A percentile compares a stretch with the other conserved stretches of the same genome.
These are phyloP conservation scores for Papilionanthe hybrid DNA, from an alignment of 116 monocot species.

Conservation along the genomic window DNA sequence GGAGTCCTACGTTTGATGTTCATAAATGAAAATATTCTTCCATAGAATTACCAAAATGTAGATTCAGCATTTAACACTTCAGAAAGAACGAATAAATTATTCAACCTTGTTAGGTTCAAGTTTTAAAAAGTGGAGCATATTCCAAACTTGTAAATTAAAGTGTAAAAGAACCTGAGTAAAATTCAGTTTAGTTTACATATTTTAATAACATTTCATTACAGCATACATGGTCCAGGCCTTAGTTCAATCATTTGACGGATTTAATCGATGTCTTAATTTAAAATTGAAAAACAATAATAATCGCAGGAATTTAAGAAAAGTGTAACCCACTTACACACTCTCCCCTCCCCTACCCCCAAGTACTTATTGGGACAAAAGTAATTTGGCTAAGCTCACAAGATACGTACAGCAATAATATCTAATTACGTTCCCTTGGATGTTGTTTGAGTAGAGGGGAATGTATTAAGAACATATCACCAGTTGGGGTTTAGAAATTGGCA, in stretches of 20 bases:
- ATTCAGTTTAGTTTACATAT: not conserved
- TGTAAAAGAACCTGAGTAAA: not conserved
- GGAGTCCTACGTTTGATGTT: not conserved
- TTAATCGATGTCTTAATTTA: not conserved
- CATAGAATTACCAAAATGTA: not conserved
- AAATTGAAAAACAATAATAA: not conserved
- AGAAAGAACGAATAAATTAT: not conserved
- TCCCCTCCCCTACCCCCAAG: not conserved
- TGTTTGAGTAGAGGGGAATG: not conserved
- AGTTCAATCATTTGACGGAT: not conserved
- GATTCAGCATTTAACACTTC: not conserved
- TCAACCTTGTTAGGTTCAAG: not conserved
- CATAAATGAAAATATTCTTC: not conserved
- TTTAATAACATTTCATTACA: not conserved
- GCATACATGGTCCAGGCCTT: not conserved
- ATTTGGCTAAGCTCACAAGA: not conserved
- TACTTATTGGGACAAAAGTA: not conserved
- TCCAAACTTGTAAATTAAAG: not conserved
- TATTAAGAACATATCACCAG: not conserved
- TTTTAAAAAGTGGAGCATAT: not conserved
- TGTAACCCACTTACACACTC: not conserved
- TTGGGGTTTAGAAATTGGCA: not conserved
- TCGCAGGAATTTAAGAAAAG: not conserved
- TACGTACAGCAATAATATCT: not conserved
- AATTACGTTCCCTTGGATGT: not conserved